Base-by-base conservation (phyloP, 2,329 filamentous ascomycete genomes). In the Apiospora malaysiana region DNA sequence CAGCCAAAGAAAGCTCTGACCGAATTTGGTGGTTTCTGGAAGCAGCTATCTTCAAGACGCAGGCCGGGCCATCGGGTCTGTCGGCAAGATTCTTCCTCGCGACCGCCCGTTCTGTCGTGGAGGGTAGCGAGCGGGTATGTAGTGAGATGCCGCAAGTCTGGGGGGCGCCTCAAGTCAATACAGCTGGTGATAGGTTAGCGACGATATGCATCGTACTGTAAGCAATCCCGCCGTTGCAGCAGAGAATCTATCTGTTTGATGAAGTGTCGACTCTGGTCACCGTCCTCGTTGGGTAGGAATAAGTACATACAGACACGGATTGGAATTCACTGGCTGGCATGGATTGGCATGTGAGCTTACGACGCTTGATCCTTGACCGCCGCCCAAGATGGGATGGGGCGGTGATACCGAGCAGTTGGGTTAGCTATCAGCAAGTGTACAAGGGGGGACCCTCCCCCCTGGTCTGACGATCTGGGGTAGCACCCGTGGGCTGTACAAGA, bases 381-480 rank as follows among this genome's bases (percentile, higher is more conserved):
- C 32, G 32, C 3, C 32, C 32, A 45, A 56, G 23, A 56, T 63
- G 32, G 42, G 32, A 32, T 32, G 32, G 32, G 32, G 32, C 56
- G 56, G 32, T 63, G 32, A 63, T 63, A 63, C 56, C 56, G 56
- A 63, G 56, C 32, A 63, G 9, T 63, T 63, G 56, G 45, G 56
- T 63, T 63, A 63, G 56, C 56, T n/a, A 16, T 63, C 40, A 63
- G 56, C 56, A 40, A 45, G 27, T 27, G 23, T 9, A 25, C 56
- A 63, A 37, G 56, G 56, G 51, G 27, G 18, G 8, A 8, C 56
- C 42, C 42, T 40, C 37, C 37, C 40, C 40, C 51, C 51, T 40
- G 56, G 56, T 63, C 18, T 63, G 56, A n/a, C 56, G 56, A 40
- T 63, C 56, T 63, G 32, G 56, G 56, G 56, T 40, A 63, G 56